These are phyloP conservation scores for Globisporangium irregulare DNA, from an alignment of 352 stramenopile species.

Conservation along the genomic window DNA sequence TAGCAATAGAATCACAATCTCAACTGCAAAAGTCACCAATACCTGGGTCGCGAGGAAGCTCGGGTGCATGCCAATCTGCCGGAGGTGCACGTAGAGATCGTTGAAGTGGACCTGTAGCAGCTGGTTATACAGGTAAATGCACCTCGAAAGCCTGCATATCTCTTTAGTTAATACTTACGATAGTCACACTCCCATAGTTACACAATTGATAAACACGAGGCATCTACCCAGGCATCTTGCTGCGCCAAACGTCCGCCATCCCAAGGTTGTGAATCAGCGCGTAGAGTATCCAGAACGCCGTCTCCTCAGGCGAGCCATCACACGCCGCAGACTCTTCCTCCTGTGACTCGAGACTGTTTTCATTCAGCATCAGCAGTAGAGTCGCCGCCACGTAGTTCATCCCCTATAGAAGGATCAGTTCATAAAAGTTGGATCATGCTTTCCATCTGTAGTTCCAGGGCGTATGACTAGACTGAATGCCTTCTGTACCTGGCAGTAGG, in stretches of 20 bases:
- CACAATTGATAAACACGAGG: not conserved
- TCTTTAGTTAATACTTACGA: not conserved
- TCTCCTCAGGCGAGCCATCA: conserved; percentile 41
- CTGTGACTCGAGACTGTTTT: not conserved
- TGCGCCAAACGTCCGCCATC: conserved; percentile 67
- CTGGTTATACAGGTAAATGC: conserved; percentile 77
- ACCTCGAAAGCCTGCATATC: conserved; percentile 44
- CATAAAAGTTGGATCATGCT: not conserved
- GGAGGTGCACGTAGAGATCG: conserved; percentile 58
- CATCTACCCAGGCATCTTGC: conserved; percentile 73
- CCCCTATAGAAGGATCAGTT: conserved; percentile 29
- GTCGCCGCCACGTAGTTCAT: conserved; percentile 85
- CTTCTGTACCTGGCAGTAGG: conserved; percentile 69
- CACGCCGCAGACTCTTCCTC: not conserved
- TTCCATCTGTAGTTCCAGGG: not conserved
- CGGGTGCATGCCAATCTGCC: conserved; percentile 78
- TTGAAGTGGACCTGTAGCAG: conserved; percentile 67
- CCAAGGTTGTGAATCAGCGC: conserved; percentile 50
- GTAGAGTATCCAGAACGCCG: conserved; percentile 56
- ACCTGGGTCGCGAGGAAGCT: conserved; percentile 80
- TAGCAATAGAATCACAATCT: not conserved
- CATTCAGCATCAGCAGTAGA: conserved; percentile 48
- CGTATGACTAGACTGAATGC: not conserved
- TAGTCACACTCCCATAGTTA: not conserved
- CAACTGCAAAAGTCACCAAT: conserved; percentile 1